Evolutionary conservation across 306 rosid species (phyloP).

Genomic region (Cucumis cinereus): DNA sequence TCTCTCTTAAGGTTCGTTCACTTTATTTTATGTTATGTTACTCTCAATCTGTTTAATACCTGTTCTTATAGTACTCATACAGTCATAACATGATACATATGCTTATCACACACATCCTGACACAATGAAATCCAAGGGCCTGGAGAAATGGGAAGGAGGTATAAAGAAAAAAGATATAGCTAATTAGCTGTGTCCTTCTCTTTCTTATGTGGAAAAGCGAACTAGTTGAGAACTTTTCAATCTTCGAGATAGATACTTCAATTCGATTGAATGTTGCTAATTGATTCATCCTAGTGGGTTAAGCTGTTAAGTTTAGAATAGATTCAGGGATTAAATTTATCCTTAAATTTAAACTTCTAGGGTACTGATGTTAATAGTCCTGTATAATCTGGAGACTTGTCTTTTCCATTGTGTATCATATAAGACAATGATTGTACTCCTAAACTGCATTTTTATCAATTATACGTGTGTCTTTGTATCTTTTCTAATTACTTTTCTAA

Average conservation of each 20-base stretch:
- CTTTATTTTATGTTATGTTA: not conserved
- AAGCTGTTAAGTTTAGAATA: not conserved
- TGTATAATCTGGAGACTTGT: not conserved
- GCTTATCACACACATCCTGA: not conserved
- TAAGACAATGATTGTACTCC: not conserved
- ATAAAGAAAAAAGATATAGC: not conserved
- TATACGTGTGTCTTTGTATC: not conserved
- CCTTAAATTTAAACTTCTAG: not conserved
- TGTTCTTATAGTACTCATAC: slow-evolving; percentile 1
- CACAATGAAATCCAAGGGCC: not conserved
- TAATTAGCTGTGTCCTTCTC: not conserved
- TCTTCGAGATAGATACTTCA: not conserved
- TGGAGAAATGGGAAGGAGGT: not conserved
- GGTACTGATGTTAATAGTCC: not conserved
- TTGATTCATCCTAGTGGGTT: not conserved
- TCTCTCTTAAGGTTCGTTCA: not conserved
- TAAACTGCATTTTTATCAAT: not conserved
- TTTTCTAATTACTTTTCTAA: slow-evolving; percentile 1
- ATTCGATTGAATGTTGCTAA: not conserved
- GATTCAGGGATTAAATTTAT: not conserved
- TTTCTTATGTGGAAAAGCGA: not conserved
- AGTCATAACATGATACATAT: slow-evolving; percentile 12
- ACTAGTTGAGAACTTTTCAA: not conserved
- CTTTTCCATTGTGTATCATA: not conserved
- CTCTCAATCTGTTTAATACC: not conserved